Evolutionary conservation across 805 yeast species (phyloP), one percentile per base, ranked within the genome.

Genomic region (Barnettozyma sucrosica): DNA sequence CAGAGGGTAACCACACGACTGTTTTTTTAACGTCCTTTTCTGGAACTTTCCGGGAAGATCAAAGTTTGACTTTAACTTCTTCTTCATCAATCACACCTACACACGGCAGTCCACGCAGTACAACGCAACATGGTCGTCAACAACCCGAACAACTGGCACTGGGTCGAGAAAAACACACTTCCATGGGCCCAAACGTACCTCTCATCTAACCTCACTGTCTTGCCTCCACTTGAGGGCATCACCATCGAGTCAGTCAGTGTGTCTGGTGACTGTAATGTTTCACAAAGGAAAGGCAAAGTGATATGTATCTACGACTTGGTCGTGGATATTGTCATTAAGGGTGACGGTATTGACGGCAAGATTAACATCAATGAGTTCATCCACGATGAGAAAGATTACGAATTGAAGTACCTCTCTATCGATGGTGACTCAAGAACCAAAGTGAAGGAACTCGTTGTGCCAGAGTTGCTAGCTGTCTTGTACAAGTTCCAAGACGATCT

Each of bases 201-300:
- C 49, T 60, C 68, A 26, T 64, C 66, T 23, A 63, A 70, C 21
- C 64, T 80, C 14, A 18, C 53, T 4, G 46, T 52, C 18, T 56
- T 57, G 4, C 54, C 57, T 39, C 52, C 58, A 24, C 44, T 51
- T 7, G 55, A 51, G 28, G 52, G 44, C n/a, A 62, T 67, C 26
- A 52, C 64, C 8, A 57, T 81, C 39, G 66, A 66, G 18, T 58
- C 71, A 2, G 67, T 65, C n/a, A 62, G 69, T 3, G 67, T 83
- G 4, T 64, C 70, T 7, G 95, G 95, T 20, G 93, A 86, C 63
- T 84, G 93, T 56, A 86, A 85, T 57, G 90, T 86, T 13, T 81
- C 88, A 20, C 92, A 86, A 65, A 77, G 95, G 69, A 86, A 86
- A 65, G 92, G 92, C 8, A 83, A 81, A 65, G 87, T 83, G 23